Evolutionary conservation across 805 yeast genomes (phyloP).

Genomic region (Clavispora fructus): DNA sequence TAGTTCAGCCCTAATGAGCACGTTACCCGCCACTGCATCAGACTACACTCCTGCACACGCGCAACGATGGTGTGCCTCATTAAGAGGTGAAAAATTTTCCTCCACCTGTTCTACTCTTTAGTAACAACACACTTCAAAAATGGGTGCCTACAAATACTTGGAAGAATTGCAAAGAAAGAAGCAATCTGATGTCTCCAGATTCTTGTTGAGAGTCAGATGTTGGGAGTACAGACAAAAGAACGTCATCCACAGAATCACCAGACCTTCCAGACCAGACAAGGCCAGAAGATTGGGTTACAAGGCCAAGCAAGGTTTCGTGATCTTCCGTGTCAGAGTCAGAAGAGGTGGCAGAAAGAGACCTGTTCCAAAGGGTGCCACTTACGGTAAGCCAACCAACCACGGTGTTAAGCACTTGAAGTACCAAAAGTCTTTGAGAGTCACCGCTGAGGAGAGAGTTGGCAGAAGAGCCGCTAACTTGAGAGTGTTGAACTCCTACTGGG

Average conservation of each 20-base stretch:
- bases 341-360: conserved; percentile 99
- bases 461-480: conserved; percentile 98
- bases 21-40: background rate
- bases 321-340: conserved; percentile 98
- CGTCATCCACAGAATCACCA: conserved; percentile 97
- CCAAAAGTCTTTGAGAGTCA: conserved; percentile 96
- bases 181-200: conserved; percentile 99
- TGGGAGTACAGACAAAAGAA: conserved; percentile 99
- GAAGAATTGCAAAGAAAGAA: conserved; percentile 99
- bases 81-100: conserved; percentile 1
- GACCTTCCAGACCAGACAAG: conserved; percentile 99
- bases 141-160: conserved; percentile 99
- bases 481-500: conserved; percentile 99
- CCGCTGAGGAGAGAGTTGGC: conserved; percentile 99
- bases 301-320: conserved; percentile 99
- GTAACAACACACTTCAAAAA: conserved; percentile 27
- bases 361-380: conserved; percentile 99
- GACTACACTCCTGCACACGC: background rate
- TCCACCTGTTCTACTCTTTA: background rate
- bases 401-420: conserved; percentile 99
- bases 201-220: conserved; percentile 99
- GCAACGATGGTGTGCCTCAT: background rate
- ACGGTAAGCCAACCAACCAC: conserved; percentile 99
- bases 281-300: conserved; percentile 99
- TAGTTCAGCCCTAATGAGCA: background rate